Base-by-base conservation (phyloP, 305 asterid species). In the Rubia balearica region DNA sequence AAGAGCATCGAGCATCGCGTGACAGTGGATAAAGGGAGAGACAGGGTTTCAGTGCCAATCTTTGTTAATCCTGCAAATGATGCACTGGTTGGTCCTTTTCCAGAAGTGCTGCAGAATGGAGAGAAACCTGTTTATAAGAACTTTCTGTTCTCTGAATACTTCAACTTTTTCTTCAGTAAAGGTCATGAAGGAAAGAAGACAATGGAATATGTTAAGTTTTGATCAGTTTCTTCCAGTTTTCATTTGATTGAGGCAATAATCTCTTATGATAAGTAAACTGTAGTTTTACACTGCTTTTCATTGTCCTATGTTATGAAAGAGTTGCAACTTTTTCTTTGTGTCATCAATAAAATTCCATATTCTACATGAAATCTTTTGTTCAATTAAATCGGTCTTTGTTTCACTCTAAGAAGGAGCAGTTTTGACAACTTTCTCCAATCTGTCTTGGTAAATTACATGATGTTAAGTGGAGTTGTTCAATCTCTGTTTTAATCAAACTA, bases 1-100 rank as follows among this genome's bases (percentile, higher is more conserved):
- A 85, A 83, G 80, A 87, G 90, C 68, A 61, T 79, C 11, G 90
- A 83, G 86, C 92, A 85, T 72, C 84, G 84, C 1, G 90, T 85
- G 74, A 64, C 69, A 61, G 80, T 81, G 0, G 75, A 57, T 40
- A 69, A 76, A 67, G 64, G 22, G 4, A 85, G 69, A 65, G 70
- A 85, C 51, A 76, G 87, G 77, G 81, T 85, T 1, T 85, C 86
- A 1, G 88, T 83, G 48, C 85, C 92, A 2, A 55, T 83, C 27
- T 87, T 85, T 74, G 88, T 53, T 24, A 82, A 79, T 55, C 85
- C 90, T 27, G n/a, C 64, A 5, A 51, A 67, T 42, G 75, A 84
- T 77, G 76, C 80, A 8, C 71, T 74, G 19, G 70, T 87, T 57
- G 86, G 85, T 66, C 86, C 89, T 24, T 73, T 83, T 11, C 75